Evolutionary conservation across 2,329 filamentous ascomycete genomes (phyloP).

Genomic region (Phoma herbarum): DNA sequence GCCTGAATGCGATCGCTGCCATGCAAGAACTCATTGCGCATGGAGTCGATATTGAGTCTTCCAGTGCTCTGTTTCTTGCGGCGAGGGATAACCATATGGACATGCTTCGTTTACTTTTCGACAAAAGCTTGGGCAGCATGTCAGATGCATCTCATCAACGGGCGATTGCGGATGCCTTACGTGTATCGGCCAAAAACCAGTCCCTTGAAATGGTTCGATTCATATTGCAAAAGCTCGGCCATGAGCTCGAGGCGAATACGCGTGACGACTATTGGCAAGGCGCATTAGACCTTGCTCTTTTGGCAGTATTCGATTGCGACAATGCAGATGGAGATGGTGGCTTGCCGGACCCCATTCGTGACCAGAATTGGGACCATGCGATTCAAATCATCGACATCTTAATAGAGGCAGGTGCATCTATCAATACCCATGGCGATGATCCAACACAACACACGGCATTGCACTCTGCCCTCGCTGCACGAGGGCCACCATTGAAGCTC

Average conservation of each 20-base stretch:
- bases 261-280: neutral
- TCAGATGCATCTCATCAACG: neutral
- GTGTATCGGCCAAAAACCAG: neutral
- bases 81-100: neutral
- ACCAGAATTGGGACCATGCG: neutral
- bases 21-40: neutral
- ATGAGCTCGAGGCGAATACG: neutral
- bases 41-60: neutral
- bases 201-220: neutral
- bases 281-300: neutral
- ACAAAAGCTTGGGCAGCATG: neutral
- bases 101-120: neutral
- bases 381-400: neutral
- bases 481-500: neutral
- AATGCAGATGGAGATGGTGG: no score
- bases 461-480: neutral
- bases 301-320: no score
- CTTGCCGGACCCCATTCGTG: no score
- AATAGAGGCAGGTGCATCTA: no score
- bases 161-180: neutral
- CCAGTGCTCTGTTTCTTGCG: neutral
- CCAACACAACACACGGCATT: neutral
- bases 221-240: neutral
- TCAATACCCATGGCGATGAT: neutral
- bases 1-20: neutral